A percentile compares a stretch with the other conserved stretches of the same genome.
These are phyloP conservation scores for Erysiphe neolycopersici DNA, from an alignment of 2,329 filamentous ascomycete genomes.

Conservation along the genomic window DNA sequence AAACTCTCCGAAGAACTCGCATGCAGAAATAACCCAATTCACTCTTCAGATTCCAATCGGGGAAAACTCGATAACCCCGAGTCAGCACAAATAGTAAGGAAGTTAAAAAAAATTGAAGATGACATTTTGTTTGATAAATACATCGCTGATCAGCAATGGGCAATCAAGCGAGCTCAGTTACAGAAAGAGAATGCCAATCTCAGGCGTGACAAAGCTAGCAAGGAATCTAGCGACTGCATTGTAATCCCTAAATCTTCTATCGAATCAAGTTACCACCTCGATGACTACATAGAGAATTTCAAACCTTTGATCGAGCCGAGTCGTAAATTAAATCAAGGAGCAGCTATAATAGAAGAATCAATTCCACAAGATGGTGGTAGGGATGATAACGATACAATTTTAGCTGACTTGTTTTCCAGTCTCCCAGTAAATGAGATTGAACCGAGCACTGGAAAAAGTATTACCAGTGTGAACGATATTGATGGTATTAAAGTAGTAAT, in stretches of 20 bases:
- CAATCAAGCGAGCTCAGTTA: conserved; percentile 26
- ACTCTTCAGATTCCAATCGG: neutral
- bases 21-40: conserved; percentile 1
- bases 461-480: conserved; percentile 24
- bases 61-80: conserved; percentile 13
- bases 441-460: conserved; percentile 27
- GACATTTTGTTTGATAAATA: conserved; percentile 49
- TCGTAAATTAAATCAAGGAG: conserved; percentile 22
- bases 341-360: conserved; percentile 29
- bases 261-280: conserved; percentile 4
- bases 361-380: conserved; percentile 27
- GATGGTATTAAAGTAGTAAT: conserved; percentile 32
- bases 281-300: neutral
- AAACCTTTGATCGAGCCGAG: conserved; percentile 1
- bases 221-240: neutral
- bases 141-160: conserved; percentile 40
- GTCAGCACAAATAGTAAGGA: conserved; percentile 40
- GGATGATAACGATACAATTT: conserved; percentile 25
- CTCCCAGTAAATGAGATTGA: conserved; percentile 34
- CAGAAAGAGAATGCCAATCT: conserved; percentile 31
- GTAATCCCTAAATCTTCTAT: neutral
- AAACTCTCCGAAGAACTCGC: conserved; percentile 15
- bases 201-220: conserved; percentile 8
- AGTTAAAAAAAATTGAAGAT: conserved; percentile 49
- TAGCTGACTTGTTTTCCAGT: conserved; percentile 30